These are phyloP conservation scores for Backusella parvicylindrica DNA, from an alignment of 192 early-diverging fungal genomes.

Conservation along the genomic window DNA sequence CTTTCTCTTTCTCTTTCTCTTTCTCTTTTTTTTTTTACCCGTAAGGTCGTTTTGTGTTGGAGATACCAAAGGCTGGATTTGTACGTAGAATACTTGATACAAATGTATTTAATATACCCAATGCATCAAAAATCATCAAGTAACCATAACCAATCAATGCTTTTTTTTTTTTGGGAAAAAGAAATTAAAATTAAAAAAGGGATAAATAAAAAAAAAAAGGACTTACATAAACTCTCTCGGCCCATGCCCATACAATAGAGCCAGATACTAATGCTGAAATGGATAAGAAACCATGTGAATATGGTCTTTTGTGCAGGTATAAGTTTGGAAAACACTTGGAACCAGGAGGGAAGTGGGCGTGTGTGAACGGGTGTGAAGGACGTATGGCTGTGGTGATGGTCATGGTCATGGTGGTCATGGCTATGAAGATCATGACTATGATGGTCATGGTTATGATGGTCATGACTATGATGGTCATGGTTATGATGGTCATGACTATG, in stretches of 20 bases:
- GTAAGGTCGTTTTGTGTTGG: constrained; percentile 51
- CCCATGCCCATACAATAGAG: constrained; percentile 42
- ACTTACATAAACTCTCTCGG: constrained; percentile 44
- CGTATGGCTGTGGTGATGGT: constrained; percentile 14
- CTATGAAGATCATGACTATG: constrained; percentile 20
- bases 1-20: background rate
- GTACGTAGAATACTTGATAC: constrained; percentile 45
- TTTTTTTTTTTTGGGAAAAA: background rate
- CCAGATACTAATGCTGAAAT: constrained; percentile 39
- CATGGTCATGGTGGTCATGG: constrained; percentile 1
- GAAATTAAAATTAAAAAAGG: background rate
- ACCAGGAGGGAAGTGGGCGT: constrained; percentile 40
- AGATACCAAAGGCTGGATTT: constrained; percentile 33
- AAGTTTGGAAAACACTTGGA: constrained; percentile 35
- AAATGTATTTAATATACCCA: constrained; percentile 52
- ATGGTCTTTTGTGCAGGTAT: constrained; percentile 50
- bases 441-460: constrained; percentile 20
- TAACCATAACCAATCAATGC: constrained; percentile 49
- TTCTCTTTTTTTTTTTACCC: constrained; percentile 37
- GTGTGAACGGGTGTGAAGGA: constrained; percentile 3
- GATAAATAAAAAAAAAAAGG: background rate
- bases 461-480: background rate
- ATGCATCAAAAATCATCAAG: constrained; percentile 54
- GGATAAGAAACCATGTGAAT: constrained; percentile 49
- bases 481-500: background rate